Conservation (phyloP, 1,284 basidiomycete species). For the Leccinum insolens region DNA sequence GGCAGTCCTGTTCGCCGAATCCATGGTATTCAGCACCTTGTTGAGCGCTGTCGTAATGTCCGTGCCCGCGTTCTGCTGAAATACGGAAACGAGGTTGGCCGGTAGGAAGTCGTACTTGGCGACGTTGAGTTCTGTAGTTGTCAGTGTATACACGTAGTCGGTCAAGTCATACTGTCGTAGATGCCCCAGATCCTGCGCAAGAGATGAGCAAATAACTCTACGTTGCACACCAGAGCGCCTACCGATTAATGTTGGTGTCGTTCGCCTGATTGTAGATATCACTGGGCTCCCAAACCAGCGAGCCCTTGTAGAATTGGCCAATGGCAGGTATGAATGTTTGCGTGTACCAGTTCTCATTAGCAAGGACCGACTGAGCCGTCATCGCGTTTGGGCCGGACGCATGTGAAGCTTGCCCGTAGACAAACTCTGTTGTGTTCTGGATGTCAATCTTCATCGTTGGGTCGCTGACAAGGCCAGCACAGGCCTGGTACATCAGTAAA, state of each 20-base stretch:
- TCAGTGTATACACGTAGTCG: conserved; percentile 84
- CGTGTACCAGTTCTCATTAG: conserved; percentile 79
- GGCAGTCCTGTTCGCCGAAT: conserved; percentile 48
- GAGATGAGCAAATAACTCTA: conserved; percentile 9
- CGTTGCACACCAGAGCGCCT: conserved; percentile 17
- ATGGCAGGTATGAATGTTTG: conserved; percentile 75
- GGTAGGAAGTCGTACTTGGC: conserved; percentile 73
- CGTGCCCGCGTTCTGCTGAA: conserved; percentile 79
- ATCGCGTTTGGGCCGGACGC: conserved; percentile 65
- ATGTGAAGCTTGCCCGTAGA: conserved; percentile 72
- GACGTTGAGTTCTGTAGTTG: conserved; percentile 46
- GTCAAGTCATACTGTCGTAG: conserved; percentile 86
- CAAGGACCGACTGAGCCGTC: conserved; percentile 50
- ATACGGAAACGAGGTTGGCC: conserved; percentile 65
- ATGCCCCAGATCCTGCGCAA: conserved; percentile 76
- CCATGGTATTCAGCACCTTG: conserved; percentile 56
- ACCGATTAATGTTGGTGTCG: conserved; percentile 56
- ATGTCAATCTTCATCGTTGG: conserved; percentile 50
- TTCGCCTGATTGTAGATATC: conserved; percentile 53
- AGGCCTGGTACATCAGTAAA: conserved; percentile 55
- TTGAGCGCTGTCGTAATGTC: conserved; percentile 80
- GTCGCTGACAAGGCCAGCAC: conserved; percentile 74
- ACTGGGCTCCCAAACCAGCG: conserved; percentile 70
- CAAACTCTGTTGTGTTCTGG: conserved; percentile 71
- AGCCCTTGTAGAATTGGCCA: conserved; percentile 79